Conservation (phyloP, 352 stramenopile genomes). For the Globisporangium perplexum region DNA sequence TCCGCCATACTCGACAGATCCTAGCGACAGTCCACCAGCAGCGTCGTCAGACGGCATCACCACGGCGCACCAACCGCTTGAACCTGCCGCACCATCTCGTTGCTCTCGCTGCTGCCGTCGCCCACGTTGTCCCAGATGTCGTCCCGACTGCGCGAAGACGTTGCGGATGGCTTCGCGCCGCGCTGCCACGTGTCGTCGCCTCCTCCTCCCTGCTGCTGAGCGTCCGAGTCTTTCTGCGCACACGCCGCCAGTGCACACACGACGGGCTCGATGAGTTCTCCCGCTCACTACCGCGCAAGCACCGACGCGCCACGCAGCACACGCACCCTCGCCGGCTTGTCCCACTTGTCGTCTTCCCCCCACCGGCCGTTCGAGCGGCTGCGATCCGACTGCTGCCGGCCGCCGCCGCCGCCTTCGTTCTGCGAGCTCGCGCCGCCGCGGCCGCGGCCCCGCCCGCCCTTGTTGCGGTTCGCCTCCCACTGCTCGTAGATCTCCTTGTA, state of each 20-base stretch:
- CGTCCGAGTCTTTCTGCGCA: conserved; percentile 22
- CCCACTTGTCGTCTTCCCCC: conserved; percentile 37
- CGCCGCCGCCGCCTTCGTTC: conserved; percentile 13
- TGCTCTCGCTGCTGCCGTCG: conserved; percentile 28
- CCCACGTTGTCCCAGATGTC: conserved; percentile 83
- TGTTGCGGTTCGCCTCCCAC: conserved; percentile 78
- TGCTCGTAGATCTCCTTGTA: conserved; percentile 88
- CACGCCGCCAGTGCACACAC: background rate
- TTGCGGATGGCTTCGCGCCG: conserved; percentile 32
- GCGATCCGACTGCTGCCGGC: conserved; percentile 25
- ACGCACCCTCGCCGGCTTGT: conserved; percentile 32
- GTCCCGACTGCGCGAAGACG: conserved; percentile 22
- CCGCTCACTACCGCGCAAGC: too few relatives aligned
- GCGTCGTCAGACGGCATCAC: conserved; percentile 4
- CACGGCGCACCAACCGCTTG: background rate
- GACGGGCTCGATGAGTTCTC: background rate
- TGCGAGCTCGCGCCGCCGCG: conserved; percentile 37
- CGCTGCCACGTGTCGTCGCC: conserved; percentile 58
- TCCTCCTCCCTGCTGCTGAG: conserved; percentile 11
- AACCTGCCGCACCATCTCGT: conserved; percentile 46
- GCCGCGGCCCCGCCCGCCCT: conserved; percentile 62
- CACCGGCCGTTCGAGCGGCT: conserved; percentile 42
- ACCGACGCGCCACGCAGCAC: too few relatives aligned
- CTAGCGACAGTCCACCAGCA: conserved; percentile 22
- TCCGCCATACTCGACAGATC: conserved; percentile 76